A percentile compares a stretch with the other conserved stretches of the same genome.
These are phyloP conservation scores for Aphanocladium album DNA, from an alignment of 2,329 filamentous ascomycete species.

Conservation along the genomic window DNA sequence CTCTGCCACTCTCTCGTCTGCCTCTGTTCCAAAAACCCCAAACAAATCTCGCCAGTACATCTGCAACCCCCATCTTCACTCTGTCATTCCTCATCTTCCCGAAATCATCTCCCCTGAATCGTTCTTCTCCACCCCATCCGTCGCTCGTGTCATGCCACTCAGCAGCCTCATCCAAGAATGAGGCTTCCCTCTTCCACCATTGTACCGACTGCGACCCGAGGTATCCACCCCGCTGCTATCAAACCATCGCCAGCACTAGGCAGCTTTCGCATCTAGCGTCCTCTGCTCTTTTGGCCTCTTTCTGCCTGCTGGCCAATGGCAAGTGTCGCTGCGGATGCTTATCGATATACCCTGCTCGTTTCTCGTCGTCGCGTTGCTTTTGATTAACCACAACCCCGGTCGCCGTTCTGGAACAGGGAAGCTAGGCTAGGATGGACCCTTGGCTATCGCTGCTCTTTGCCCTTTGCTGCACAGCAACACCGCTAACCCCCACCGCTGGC, in stretches of 20 bases:
- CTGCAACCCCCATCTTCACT: background rate
- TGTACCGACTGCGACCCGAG: background rate
- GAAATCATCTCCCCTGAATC: background rate
- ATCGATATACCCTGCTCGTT: conserved; percentile 4
- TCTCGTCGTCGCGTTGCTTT: background rate
- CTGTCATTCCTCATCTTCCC: background rate
- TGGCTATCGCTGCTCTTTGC: background rate
- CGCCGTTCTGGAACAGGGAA: background rate
- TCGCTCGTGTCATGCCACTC: conserved; percentile 1
- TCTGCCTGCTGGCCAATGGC: background rate
- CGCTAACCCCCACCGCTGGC: background rate
- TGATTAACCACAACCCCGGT: background rate
- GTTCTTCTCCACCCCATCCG: background rate
- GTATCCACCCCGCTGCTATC: background rate
- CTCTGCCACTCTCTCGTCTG: background rate
- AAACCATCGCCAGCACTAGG: background rate
- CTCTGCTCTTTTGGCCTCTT: background rate
- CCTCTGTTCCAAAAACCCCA: background rate
- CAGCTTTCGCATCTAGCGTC: background rate
- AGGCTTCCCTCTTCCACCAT: background rate
- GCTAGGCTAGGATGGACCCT: background rate
- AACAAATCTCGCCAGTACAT: background rate
- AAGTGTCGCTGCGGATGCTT: conserved; percentile 1
- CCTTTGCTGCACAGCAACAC: background rate
- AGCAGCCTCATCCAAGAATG: background rate